These are phyloP conservation scores for Botrytis deweyae DNA, from an alignment of 2,329 filamentous ascomycete genomes.

Conservation along the genomic window DNA sequence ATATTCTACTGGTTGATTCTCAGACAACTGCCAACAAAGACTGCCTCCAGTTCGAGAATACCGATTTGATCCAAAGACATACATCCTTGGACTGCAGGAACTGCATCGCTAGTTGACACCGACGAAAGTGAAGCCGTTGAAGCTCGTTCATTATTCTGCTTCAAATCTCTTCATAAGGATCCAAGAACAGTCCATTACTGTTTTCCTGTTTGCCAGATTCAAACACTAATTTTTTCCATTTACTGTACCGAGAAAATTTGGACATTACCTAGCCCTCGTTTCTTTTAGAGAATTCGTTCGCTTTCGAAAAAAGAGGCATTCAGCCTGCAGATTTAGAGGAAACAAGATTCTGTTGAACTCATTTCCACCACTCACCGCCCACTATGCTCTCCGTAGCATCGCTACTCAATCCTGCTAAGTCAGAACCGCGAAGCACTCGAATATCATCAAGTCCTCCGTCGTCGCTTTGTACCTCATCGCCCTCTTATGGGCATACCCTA, in stretches of 20 bases:
- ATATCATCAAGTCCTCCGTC: conserved; percentile 45
- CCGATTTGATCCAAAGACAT: conserved; percentile 33
- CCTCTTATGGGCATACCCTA: conserved; percentile 34
- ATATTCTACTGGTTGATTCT: conserved; percentile 45
- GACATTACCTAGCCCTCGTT: conserved; percentile 21
- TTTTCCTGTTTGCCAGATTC: conserved; percentile 34
- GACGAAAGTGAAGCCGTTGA: conserved; percentile 32
- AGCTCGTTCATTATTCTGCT: conserved; percentile 29
- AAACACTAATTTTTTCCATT: conserved; percentile 29
- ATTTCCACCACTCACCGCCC: conserved; percentile 31
- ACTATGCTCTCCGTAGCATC: conserved; percentile 64
- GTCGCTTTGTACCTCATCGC: conserved; percentile 33
- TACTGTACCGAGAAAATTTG: conserved; percentile 28
- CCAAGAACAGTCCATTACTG: conserved; percentile 28
- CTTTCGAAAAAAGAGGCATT: conserved; percentile 29
- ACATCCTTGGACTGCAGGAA: conserved; percentile 32
- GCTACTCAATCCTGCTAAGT: conserved; percentile 60
- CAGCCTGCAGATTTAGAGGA: conserved; percentile 34
- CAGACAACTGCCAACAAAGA: conserved; percentile 51
- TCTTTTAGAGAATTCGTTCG: conserved; percentile 27
- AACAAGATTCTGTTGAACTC: conserved; percentile 26
- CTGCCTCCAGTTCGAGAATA: conserved; percentile 43
- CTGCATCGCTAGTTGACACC: conserved; percentile 32
- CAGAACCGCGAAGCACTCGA: conserved; percentile 43
- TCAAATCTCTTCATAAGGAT: conserved; percentile 30